Conservation (phyloP, 2,329 filamentous ascomycete species). For the Aspergillus glaucus region DNA sequence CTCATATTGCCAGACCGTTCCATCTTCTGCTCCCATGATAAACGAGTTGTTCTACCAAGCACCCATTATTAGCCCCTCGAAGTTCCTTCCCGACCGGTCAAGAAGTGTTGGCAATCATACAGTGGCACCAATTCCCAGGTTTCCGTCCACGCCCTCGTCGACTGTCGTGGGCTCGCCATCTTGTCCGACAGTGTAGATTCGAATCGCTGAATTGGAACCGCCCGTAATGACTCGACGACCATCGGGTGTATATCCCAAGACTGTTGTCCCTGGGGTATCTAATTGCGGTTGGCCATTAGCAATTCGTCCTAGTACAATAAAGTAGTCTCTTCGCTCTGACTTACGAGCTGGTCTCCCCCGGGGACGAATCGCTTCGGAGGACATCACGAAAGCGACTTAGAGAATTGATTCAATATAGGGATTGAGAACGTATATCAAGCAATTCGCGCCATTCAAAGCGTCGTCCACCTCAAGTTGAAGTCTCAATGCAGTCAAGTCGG, state of each 20-base stretch:
- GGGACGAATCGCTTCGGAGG: slow-evolving; percentile 30
- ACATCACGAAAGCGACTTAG: slow-evolving; percentile 21
- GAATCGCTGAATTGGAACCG: slow-evolving; percentile 87
- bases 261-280: slow-evolving; percentile 83
- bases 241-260: slow-evolving; percentile 81
- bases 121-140: slow-evolving; percentile 68
- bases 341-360: slow-evolving; percentile 44
- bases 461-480: not conserved
- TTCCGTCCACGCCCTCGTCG: slow-evolving; percentile 83
- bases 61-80: slow-evolving; percentile 3
- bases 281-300: not conserved
- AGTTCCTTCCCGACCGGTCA: not conserved
- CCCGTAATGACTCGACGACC: slow-evolving; percentile 83
- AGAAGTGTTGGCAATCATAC: slow-evolving; percentile 32
- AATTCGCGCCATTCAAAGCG: not conserved
- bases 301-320: too few species aligned
- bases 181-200: slow-evolving; percentile 84
- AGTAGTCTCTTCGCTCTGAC: slow-evolving; percentile 13
- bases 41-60: slow-evolving; percentile 65
- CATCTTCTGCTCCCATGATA: slow-evolving; percentile 85
- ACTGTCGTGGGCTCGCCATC: slow-evolving; percentile 90
- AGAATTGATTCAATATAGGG: not conserved
- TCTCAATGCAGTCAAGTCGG: slow-evolving; percentile 3
- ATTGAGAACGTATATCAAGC: not conserved
- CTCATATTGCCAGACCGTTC: slow-evolving; percentile 92